Evolutionary conservation across 768 basidiomycete genomes (phyloP), one percentile per base, ranked within the genome.

Genomic region (Pleurotus pulmonarius): DNA sequence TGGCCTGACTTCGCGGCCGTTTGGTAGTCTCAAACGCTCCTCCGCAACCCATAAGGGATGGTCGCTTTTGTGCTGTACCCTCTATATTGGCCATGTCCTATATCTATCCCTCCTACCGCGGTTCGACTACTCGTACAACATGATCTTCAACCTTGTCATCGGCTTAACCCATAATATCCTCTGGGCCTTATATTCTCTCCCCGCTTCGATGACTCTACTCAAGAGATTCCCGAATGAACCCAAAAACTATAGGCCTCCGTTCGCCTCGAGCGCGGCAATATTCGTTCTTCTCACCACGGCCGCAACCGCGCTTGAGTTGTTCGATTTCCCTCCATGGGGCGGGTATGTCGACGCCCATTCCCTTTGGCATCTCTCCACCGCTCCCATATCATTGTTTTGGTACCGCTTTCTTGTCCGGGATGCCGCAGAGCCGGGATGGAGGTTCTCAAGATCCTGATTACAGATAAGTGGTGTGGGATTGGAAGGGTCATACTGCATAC

Each of bases 91-190:
- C 9, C 96, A 98, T 66, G 71, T 94, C 62, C 79, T 85, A 11
- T 98, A 98, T 73, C 78, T 98, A 43, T 79, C 79, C 45, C 67
- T 86, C 12, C 79, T 86, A 45, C 86, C 87, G 24, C 84, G 87
- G 51, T 97, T 96, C 73, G 88, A 95, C 73, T 98, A 99, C 68
- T 73, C 87, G 5, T 99, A 97, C 76, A 98, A 98, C 76, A 91
- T 96, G 70, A 67, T 76, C 0, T 93, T 92, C 77, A 94, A 93
- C 70, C 70, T 94, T 63, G 60, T 72, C 56, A 61, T 98, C 57
- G 96, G 93, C 2, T 62, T 94, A 34, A 58, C 74, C 1, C 94
- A 98, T 70, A 94, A 96, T 68, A 38, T 81, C 24, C 69, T 96
- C 13, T 98, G 97, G 96, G 65, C 87, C 26, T 54, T 81, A 11